A percentile compares a stretch with the other conserved stretches of the same genome.
Conservation (phyloP, 2,329 filamentous ascomycete genomes). For the Fusarium sp. region DNA sequence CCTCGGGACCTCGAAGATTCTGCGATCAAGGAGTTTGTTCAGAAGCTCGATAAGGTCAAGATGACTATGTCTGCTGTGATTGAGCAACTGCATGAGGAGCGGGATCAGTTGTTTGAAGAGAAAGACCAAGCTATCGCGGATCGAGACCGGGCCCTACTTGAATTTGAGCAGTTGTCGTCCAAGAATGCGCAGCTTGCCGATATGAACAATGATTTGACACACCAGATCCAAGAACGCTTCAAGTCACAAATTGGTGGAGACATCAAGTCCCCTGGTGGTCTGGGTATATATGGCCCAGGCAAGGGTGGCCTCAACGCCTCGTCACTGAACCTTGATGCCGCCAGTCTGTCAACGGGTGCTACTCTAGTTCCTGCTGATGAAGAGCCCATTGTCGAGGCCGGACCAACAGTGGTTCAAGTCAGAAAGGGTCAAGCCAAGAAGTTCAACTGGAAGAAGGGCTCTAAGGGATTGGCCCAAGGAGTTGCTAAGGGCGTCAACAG, state of each 20-base stretch:
- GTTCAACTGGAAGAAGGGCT: conserved; percentile 99
- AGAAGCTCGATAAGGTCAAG: conserved; percentile 75
- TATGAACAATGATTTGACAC: conserved; percentile 94
- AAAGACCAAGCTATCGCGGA: conserved; percentile 84
- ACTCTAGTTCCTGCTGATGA: conserved; percentile 74
- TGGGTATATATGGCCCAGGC: conserved; percentile 69
- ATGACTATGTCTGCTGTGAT: conserved; percentile 69
- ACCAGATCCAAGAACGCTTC: conserved; percentile 93
- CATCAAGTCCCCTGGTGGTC: conserved; percentile 64
- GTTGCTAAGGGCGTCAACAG: conserved; percentile 95
- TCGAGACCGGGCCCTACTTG: conserved; percentile 92
- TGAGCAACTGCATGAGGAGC: conserved; percentile 75
- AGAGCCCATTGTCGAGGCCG: conserved; percentile 75
- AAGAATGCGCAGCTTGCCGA: conserved; percentile 96
- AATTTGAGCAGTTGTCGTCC: conserved; percentile 93
- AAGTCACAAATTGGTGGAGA: conserved; percentile 78
- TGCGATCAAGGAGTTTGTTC: conserved; percentile 91
- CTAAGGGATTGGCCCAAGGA: conserved; percentile 92
- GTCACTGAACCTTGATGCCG: conserved; percentile 64
- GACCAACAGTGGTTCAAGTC: conserved; percentile 95
- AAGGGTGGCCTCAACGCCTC: conserved; percentile 66
- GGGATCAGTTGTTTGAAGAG: conserved; percentile 86
- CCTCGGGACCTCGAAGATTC: conserved; percentile 86
- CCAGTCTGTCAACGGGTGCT: conserved; percentile 68
- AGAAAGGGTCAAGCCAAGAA: conserved; percentile 95